Base-by-base conservation (phyloP, 345 rosid species). In the Arabis alpina region DNA sequence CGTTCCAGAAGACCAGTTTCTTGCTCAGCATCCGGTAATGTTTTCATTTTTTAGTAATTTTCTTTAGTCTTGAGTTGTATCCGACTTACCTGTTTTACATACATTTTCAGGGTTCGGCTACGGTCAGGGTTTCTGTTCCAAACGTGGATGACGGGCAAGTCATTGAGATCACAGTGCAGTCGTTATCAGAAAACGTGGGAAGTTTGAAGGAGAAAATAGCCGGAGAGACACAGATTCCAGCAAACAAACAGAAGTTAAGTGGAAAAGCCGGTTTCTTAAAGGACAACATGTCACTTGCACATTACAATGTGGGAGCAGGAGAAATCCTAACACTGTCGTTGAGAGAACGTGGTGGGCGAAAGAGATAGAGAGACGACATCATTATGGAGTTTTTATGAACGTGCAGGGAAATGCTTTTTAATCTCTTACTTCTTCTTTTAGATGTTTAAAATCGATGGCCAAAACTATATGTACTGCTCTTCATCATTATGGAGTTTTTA, bases 131-230 rank as follows among this genome's bases (percentile, higher is more conserved):
- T 43, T 76, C 91, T 60, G 87, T 87, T 60, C 97, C 97, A 27
- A 91, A 84, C 44, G 50, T 62, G 24, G 96, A 89, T 44, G 96
- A 91, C 64, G 97, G 97, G 45, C 74, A 72, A 72, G 74, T 81
- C 56, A 72, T 91, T 80, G 96, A 86, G 82, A 86, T 91, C 44
- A 74, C 82, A 10, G 82, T 91, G 74, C 93, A 87, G 78, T 74
- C 96, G 0, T 59, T 89, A 45, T 87, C 90, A 1, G 97, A 91
- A 77, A 87, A 84, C 4, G 84, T 92, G 55, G 84, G 86, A 65
- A 91, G 96, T 79, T 80, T 91, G 83, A 91, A 91, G 77, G 97
- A 91, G 83, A 91, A 91, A 81, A 89, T 91, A 65, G 96, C 96
- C 0, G 97, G 91, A 70, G 91, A 86, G 73, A 87, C 81, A 61